Evolutionary conservation across 768 basidiomycete genomes (phyloP).

Genomic region (Tulasnella sp.): DNA sequence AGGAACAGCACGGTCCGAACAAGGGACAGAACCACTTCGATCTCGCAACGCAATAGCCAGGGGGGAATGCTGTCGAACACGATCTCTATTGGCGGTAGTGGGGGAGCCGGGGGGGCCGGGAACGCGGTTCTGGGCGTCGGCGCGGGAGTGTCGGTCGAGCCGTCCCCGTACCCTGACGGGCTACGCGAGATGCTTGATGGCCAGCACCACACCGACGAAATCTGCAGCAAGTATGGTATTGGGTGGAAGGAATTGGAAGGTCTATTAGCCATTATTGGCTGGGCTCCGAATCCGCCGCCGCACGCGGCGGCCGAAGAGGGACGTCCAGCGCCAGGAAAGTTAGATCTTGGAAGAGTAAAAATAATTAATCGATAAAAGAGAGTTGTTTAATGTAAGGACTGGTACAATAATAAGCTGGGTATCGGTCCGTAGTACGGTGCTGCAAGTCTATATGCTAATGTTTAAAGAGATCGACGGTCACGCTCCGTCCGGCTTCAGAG

Average conservation of each 20-base stretch:
- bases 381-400: not conserved
- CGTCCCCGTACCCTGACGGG: constrained; percentile 35
- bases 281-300: constrained; percentile 39
- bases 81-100: not conserved
- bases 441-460: not conserved
- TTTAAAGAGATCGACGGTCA: constrained; percentile 11
- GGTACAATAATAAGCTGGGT: not conserved
- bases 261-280: constrained; percentile 39
- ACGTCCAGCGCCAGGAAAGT: constrained; percentile 45
- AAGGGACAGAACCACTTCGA: not conserved
- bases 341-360: constrained; percentile 69
- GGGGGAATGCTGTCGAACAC: not conserved
- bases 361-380: constrained; percentile 62
- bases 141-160: not conserved
- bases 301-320: constrained; percentile 54
- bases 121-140: not conserved
- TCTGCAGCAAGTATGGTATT: constrained; percentile 75
- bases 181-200: constrained; percentile 65
- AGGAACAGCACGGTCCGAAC: not conserved
- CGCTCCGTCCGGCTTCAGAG: not conserved
- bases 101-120: constrained; percentile 17
- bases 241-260: constrained; percentile 78
- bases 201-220: constrained; percentile 87
- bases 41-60: constrained; percentile 5
- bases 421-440: not conserved